Percentiles rank a stretch among this genome's conserved stretches.
phyloP scores from a whole-genome alignment of 352 stramenopile species.

The Phytophthora sansomeana region DNA sequence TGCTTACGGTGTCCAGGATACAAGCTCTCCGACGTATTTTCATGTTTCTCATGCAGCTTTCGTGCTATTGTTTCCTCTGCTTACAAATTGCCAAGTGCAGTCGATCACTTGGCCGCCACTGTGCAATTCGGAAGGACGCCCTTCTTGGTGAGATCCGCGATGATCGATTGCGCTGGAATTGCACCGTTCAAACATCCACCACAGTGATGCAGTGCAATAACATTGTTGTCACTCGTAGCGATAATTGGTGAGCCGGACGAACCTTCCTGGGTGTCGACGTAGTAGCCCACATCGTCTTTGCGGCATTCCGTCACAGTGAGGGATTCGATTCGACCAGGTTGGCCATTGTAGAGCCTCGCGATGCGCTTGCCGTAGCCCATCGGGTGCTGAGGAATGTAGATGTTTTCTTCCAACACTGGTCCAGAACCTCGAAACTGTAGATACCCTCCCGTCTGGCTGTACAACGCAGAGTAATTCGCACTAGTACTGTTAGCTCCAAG shows the following conservation, averaged over 20 bases:
- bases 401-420: conserved; percentile 53
- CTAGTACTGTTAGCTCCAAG: conserved; percentile 38
- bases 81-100: conserved; percentile 10
- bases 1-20: conserved; percentile 4
- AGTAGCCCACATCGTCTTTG: conserved; percentile 68
- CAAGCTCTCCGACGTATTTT: conserved; percentile 8
- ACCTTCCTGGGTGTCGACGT: conserved; percentile 77
- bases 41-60: conserved; percentile 4
- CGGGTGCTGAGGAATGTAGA: conserved; percentile 82
- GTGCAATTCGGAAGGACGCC: conserved; percentile 50
- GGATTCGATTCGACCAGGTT: conserved; percentile 44
- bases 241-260: conserved; percentile 78
- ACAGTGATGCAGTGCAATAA: conserved; percentile 84
- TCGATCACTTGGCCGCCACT: conserved; percentile 24
- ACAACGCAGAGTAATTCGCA: conserved; percentile 39
- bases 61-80: conserved; percentile 4
- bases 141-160: conserved; percentile 46
- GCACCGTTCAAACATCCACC: conserved; percentile 76
- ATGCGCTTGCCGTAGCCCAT: conserved; percentile 69
- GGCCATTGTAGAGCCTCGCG: conserved; percentile 49
- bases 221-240: conserved; percentile 53
- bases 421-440: conserved; percentile 63
- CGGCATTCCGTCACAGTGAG: conserved; percentile 52
- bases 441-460: conserved; percentile 58
- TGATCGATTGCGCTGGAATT: conserved; percentile 61